Evolutionary conservation across 345 rosid genomes (phyloP).

Genomic region (Salix udensis): DNA sequence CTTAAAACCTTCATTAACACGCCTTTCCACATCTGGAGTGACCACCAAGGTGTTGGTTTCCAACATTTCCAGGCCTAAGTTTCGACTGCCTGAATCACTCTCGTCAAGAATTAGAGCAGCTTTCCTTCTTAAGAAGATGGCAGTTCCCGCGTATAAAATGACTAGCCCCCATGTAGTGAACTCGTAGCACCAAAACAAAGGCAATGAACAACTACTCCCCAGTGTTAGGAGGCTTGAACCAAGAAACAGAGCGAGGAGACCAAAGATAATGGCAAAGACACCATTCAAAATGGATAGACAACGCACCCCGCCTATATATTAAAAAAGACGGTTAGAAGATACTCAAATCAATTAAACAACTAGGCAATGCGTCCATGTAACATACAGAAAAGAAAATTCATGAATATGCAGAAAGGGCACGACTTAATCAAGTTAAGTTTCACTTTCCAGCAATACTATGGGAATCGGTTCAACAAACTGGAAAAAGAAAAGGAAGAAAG

Average conservation of each 20-base stretch:
- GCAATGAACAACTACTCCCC: slow-evolving; percentile 82
- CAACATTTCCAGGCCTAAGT: slow-evolving; percentile 77
- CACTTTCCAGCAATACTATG: neutral
- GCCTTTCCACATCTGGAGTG: slow-evolving; percentile 76
- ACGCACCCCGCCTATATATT: slow-evolving; percentile 69
- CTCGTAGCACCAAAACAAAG: slow-evolving; percentile 97
- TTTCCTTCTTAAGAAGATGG: slow-evolving; percentile 69
- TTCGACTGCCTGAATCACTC: slow-evolving; percentile 55
- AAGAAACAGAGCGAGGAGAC: slow-evolving; percentile 78
- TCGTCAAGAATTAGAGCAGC: slow-evolving; percentile 66
- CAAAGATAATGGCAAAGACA: slow-evolving; percentile 65
- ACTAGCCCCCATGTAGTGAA: slow-evolving; percentile 80
- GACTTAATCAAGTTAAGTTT: neutral
- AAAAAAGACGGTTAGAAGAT: neutral
- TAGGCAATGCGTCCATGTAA: neutral
- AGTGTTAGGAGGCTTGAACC: slow-evolving; percentile 90
- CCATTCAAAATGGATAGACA: slow-evolving; percentile 72
- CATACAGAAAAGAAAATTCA: neutral
- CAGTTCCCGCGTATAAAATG: slow-evolving; percentile 63
- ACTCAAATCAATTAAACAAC: neutral
- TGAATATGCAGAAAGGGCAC: neutral
- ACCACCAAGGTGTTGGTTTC: slow-evolving; percentile 69
- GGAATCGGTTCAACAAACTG: neutral
- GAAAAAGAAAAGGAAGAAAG: neutral
- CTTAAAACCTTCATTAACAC: slow-evolving; percentile 78